phyloP scores from a whole-genome alignment of 2,329 filamentous ascomycete species.

The Fusarium guadeloupense region DNA sequence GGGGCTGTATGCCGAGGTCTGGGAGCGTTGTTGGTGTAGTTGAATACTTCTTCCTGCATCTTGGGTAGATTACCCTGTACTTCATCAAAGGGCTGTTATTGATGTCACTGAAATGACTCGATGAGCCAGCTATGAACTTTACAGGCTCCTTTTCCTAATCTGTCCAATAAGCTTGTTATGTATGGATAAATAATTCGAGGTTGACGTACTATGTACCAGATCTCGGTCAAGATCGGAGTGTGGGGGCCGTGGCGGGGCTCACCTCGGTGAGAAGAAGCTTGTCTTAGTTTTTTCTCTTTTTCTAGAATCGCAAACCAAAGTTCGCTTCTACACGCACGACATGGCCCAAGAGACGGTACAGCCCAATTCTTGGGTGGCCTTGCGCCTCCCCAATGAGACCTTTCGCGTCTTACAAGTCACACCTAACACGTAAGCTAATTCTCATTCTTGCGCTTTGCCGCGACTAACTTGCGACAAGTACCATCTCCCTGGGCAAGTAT shows the following conservation, averaged over 20 bases:
- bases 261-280: constrained; percentile 40
- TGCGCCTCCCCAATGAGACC: constrained; percentile 68
- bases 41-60: too few species aligned
- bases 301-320: constrained; percentile 19
- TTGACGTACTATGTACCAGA: background rate
- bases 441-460: constrained; percentile 1
- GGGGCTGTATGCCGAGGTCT: too few species aligned
- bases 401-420: constrained; percentile 65
- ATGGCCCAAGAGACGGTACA: constrained; percentile 52
- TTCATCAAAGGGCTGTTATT: too few species aligned
- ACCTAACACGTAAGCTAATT: constrained; percentile 65
- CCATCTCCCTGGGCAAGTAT: constrained; percentile 90
- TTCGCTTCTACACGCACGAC: constrained; percentile 23
- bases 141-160: too few species aligned
- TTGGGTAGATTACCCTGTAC: too few species aligned
- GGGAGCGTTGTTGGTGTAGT: too few species aligned
- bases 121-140: too few species aligned
- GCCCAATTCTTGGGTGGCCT: constrained; percentile 68
- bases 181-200: too few species aligned
- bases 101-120: too few species aligned
- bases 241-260: constrained; percentile 43
- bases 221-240: constrained; percentile 30
- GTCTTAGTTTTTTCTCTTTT: constrained; percentile 40
- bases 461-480: constrained; percentile 62
- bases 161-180: too few species aligned